Base-by-base conservation (phyloP, 108 stramenopile species). In the Cyclotella sp. region DNA sequence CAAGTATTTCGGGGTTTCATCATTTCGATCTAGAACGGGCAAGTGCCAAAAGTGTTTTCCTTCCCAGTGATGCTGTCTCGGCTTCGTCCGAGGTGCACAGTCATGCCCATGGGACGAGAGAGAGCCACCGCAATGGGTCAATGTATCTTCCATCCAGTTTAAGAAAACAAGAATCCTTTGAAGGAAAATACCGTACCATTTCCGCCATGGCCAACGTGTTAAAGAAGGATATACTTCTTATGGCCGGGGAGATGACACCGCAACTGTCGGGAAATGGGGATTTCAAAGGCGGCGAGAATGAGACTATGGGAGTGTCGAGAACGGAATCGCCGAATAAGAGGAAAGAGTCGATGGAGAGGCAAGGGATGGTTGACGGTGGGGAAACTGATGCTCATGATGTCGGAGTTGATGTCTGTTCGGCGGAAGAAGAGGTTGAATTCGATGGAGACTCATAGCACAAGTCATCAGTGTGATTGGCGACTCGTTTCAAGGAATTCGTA, bases 101-200 rank as follows among this genome's bases (percentile, higher is more conserved):
- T 54, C 53, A 19, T 12, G 24, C 1, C 24, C 19, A 24, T 19
- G 55, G 12, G 12, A 57, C 8, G 3, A 26, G 22, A 13, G 24
- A 19, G 2, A 39, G 8, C 14, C 5, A 13, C 7, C 29, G 34
- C 34, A 34, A 34, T 34, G 34, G 34, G 34, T 34, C 29, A 14
- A 39, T 7, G 13, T 61, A 61, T 30, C 60, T 61, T 13, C 60
- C 60, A n/a, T 39, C 30, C 15, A 21, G 1, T 39, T 61, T 61
- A 39, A 29, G 34, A 21, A 61, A 61, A 39, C 60, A 61, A 34
- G 60, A 61, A 61, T 61, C 60, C 11, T 61, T 61, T 30, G 60
- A 61, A 30, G 60, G 60, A 13, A 61, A 30, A 30, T 61, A 61
- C 15, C 29, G 60, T 13, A 34, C 30, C 15, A 61, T 61, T 39